Conservation (phyloP, 768 basidiomycete species). For the Pleurotus tuber-regium region DNA sequence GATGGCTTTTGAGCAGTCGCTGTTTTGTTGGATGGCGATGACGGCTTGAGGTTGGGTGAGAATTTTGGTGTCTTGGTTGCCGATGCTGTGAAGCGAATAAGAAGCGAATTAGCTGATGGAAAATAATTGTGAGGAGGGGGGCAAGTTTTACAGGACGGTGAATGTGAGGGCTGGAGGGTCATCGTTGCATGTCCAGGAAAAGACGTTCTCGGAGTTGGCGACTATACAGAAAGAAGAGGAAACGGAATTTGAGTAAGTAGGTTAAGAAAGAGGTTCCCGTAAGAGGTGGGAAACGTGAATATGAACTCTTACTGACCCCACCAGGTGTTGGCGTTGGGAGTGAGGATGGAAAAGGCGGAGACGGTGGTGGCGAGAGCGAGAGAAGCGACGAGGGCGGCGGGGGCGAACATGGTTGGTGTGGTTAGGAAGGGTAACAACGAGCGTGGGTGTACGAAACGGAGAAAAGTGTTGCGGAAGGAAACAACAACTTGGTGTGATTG, state of each 20-base stretch:
- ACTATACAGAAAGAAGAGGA: constrained; percentile 35
- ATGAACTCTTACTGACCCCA: constrained; percentile 50
- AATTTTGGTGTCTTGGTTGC: constrained; percentile 40
- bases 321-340: constrained; percentile 48
- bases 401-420: neutral
- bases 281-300: neutral
- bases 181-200: constrained; percentile 56
- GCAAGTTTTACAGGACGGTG: constrained; percentile 57
- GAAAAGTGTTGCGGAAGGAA: no score
- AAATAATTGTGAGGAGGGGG: constrained; percentile 14
- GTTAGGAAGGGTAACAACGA: neutral
- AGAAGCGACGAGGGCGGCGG: neutral
- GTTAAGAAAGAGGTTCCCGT: no score
- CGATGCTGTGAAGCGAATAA: constrained; percentile 31
- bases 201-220: constrained; percentile 50
- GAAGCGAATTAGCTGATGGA: neutral
- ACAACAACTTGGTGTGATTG: no score
- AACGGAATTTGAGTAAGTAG: neutral
- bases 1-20: constrained; percentile 56
- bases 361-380: constrained; percentile 29
- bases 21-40: constrained; percentile 52
- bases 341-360: constrained; percentile 37
- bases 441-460: neutral
- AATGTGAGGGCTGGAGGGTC: constrained; percentile 36
- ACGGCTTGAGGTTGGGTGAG: constrained; percentile 40